Conservation (phyloP, 306 rosid species). For the Sphenostylis stenocarpa region DNA sequence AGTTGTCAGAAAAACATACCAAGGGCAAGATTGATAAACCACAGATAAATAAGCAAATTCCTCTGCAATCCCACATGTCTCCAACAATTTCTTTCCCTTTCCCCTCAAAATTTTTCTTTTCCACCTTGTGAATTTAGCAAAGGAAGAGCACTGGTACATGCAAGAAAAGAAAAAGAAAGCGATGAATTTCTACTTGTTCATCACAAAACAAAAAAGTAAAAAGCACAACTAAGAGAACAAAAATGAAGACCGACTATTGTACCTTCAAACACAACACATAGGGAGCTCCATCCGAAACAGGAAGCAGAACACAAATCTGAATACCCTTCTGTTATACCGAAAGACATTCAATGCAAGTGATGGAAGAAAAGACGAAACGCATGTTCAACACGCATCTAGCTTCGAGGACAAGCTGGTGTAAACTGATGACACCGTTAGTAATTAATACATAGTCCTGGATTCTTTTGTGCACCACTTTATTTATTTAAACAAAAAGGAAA, state of each 20-base stretch:
- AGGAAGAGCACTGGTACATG: constrained; percentile 2
- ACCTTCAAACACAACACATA: constrained; percentile 31
- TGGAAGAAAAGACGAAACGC: constrained; percentile 16
- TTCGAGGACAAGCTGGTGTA: constrained; percentile 36
- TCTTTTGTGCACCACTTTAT: constrained; percentile 6
- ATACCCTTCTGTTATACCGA: background rate
- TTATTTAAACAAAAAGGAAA: background rate
- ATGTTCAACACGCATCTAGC: constrained; percentile 32
- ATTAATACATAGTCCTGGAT: constrained; percentile 23
- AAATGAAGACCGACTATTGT: constrained; percentile 18
- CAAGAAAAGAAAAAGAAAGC: constrained; percentile 4
- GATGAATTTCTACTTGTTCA: constrained; percentile 12
- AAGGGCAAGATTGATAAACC: constrained; percentile 48
- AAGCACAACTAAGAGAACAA: background rate
- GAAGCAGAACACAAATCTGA: constrained; percentile 22
- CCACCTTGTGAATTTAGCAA: constrained; percentile 12
- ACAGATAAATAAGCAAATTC: constrained; percentile 44
- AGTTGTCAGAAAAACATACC: constrained; percentile 48
- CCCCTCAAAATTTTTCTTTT: background rate
- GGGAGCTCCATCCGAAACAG: constrained; percentile 6
- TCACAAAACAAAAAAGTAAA: background rate
- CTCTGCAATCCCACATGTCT: constrained; percentile 44
- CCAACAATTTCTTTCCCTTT: background rate
- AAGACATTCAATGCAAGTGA: constrained; percentile 12
- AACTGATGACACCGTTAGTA: constrained; percentile 39